Conservation (phyloP, 129 eudicot genomes). For the Escallonia rubra region DNA sequence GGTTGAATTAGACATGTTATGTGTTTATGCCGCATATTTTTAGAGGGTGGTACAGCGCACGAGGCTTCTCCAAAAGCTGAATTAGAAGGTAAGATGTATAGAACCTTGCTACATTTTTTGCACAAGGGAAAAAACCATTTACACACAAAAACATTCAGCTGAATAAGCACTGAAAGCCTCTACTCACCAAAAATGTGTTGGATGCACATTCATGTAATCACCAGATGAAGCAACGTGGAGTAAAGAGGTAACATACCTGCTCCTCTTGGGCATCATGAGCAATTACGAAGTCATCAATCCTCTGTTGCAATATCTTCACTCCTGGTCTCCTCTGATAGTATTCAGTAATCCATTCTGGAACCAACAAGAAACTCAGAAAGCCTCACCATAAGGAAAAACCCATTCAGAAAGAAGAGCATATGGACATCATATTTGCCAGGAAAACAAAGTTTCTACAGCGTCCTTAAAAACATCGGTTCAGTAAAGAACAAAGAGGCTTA, state of each 20-base stretch:
- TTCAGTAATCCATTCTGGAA: constrained; percentile 70
- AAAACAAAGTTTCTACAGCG: neutral
- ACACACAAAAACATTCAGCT: no score
- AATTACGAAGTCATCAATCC: constrained; percentile 64
- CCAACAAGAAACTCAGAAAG: constrained; percentile 12
- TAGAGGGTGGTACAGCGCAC: no score
- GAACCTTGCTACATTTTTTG: no score
- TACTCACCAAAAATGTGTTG: no score
- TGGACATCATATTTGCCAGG: neutral
- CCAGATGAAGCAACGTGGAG: no score
- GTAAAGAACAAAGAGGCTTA: neutral
- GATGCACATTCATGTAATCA: no score
- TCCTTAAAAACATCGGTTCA: neutral
- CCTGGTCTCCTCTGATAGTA: constrained; percentile 78
- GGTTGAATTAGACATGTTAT: no score
- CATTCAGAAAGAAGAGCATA: neutral
- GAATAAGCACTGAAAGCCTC: no score
- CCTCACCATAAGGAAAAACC: neutral
- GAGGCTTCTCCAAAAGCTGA: no score
- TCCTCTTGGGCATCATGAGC: constrained; percentile 70
- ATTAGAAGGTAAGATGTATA: no score
- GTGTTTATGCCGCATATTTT: no score
- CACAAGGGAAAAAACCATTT: no score
- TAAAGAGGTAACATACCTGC: constrained; percentile 35
- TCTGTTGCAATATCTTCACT: constrained; percentile 53